These are phyloP conservation scores for Aspergillus intermedius DNA, from an alignment of 2,329 filamentous ascomycete species.

Conservation along the genomic window DNA sequence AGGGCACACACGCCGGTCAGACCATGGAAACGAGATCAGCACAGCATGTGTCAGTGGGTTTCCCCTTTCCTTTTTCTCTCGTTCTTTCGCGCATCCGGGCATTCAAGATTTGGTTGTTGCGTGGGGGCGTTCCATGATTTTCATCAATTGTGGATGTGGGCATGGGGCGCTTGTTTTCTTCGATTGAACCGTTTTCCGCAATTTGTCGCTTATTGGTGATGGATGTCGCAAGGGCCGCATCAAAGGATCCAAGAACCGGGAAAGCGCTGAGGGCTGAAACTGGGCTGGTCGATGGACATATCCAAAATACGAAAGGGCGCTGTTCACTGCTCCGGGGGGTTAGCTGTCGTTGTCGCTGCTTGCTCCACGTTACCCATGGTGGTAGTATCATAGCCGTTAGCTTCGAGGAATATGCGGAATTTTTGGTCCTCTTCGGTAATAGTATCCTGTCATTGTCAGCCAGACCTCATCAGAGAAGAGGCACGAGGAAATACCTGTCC, in stretches of 20 bases:
- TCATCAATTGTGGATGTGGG: background rate
- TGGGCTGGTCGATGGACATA: background rate
- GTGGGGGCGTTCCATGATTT: slow-evolving; percentile 1
- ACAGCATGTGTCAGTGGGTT: slow-evolving; percentile 1
- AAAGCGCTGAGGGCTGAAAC: background rate
- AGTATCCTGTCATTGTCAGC: slow-evolving; percentile 57
- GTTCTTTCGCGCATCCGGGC: slow-evolving; percentile 4
- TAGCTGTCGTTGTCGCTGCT: background rate
- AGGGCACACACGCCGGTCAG: slow-evolving; percentile 3
- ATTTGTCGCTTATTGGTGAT: background rate
- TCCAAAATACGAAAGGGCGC: slow-evolving; percentile 1
- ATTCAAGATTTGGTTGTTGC: slow-evolving; percentile 7
- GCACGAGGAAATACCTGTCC: slow-evolving; percentile 41
- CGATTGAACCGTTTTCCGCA: background rate
- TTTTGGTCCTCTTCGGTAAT: slow-evolving; percentile 69
- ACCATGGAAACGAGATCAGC: slow-evolving; percentile 10
- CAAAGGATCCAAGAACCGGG: background rate
- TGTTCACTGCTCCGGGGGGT: background rate
- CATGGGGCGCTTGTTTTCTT: background rate
- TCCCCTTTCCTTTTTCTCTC: too few species aligned
- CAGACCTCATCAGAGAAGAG: background rate
- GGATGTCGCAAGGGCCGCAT: background rate
- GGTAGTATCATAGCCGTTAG: slow-evolving; percentile 68
- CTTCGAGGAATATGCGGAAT: slow-evolving; percentile 67
- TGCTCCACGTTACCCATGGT: slow-evolving; percentile 42